Percentiles rank a stretch among this genome's conserved stretches.
phyloP scores from a whole-genome alignment of 176 grass and related monocot genomes.

The Musa troglodytarum region DNA sequence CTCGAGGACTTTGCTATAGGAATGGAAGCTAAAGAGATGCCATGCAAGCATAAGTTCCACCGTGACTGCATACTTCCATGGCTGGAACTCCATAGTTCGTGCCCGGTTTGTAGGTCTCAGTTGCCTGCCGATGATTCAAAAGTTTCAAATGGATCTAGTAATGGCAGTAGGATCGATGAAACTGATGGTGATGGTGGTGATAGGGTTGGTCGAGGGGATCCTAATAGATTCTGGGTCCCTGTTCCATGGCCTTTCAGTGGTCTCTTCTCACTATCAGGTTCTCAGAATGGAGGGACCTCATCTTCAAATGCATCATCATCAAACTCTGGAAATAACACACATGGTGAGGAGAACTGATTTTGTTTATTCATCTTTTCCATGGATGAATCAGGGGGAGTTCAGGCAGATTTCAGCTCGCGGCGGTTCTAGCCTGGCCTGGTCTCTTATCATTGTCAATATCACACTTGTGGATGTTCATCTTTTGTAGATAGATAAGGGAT shows the following conservation, averaged over 20 bases:
- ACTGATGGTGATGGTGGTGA: constrained; percentile 23
- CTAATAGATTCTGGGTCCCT: constrained; percentile 46
- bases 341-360: constrained; percentile 36
- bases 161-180: constrained; percentile 25
- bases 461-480: background rate
- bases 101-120: constrained; percentile 82
- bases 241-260: constrained; percentile 69
- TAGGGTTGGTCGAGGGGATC: constrained; percentile 30
- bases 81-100: constrained; percentile 94
- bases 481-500: background rate
- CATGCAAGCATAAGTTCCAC: constrained; percentile 92
- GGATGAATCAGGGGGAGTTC: constrained; percentile 18
- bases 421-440: background rate
- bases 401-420: background rate
- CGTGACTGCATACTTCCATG: constrained; percentile 73
- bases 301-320: constrained; percentile 25
- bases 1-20: constrained; percentile 82
- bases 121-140: constrained; percentile 62
- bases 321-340: constrained; percentile 29
- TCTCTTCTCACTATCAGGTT: constrained; percentile 41
- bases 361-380: constrained; percentile 20
- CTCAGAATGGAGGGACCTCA: constrained; percentile 27
- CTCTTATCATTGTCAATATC: background rate
- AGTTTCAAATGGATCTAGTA: constrained; percentile 47
- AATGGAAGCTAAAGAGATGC: constrained; percentile 71